These are phyloP conservation scores for Cladophialophora chaetospira DNA, from an alignment of 2,329 filamentous ascomycete genomes.

Conservation along the genomic window DNA sequence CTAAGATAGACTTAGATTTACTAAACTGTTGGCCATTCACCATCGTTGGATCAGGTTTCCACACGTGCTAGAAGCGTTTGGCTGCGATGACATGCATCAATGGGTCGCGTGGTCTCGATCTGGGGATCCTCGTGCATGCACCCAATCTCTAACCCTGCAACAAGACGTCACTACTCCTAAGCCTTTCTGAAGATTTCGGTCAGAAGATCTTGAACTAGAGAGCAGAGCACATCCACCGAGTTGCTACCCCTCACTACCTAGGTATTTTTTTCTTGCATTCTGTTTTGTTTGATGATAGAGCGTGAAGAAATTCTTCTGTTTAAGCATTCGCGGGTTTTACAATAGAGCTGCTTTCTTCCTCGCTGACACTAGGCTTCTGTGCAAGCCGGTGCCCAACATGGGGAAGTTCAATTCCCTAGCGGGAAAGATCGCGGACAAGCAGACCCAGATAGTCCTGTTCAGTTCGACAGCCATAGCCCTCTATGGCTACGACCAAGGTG, in stretches of 20 bases:
- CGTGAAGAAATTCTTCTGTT: neutral
- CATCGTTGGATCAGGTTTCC: too few relatives aligned
- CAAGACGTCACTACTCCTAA: neutral
- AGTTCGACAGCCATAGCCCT: constrained; percentile 57
- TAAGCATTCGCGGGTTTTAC: neutral
- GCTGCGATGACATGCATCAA: neutral
- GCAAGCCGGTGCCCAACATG: constrained; percentile 12
- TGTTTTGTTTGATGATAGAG: neutral
- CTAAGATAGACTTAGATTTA: too few relatives aligned
- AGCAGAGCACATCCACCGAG: neutral
- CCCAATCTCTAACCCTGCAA: neutral
- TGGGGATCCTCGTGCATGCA: neutral
- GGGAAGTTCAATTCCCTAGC: constrained; percentile 18
- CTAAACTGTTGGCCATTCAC: too few relatives aligned
- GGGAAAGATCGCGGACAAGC: constrained; percentile 37
- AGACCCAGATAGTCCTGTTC: constrained; percentile 55
- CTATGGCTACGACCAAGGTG: constrained; percentile 51
- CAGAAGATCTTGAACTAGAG: neutral
- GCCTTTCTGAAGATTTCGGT: neutral
- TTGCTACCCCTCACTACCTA: neutral
- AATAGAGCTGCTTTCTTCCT: neutral
- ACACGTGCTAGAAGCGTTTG: neutral
- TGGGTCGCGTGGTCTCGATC: neutral
- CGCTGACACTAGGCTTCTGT: neutral
- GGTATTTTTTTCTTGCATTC: neutral